A percentile compares a stretch with the other conserved stretches of the same genome.
Conservation (phyloP, 129 eudicot species). For the Chrysanthemum lavandulifolium region DNA sequence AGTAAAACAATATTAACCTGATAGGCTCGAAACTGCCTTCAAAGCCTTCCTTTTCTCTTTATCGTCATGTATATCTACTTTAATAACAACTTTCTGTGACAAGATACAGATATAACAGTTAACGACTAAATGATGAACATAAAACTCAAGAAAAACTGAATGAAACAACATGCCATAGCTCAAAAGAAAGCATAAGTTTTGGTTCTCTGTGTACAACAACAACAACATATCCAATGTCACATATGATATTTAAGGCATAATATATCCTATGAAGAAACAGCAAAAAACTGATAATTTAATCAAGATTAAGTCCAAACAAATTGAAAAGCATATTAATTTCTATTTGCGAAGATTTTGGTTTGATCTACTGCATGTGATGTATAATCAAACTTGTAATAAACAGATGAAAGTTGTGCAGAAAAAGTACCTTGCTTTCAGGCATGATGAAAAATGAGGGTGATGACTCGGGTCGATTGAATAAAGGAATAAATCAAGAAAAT, state of each 20-base stretch:
- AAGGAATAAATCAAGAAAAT: not conserved
- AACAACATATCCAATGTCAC: no score
- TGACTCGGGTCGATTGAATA: not conserved
- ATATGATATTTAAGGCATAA: no score
- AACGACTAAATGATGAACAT: not conserved
- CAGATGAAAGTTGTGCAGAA: not conserved
- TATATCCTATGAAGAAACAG: no score
- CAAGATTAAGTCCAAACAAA: not conserved
- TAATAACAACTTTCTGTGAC: not conserved
- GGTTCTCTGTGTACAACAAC: no score
- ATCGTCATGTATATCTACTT: not conserved
- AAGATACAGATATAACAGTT: not conserved
- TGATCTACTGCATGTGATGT: no score
- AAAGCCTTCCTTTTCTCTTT: not conserved
- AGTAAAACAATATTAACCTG: not conserved
- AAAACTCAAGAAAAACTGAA: not conserved
- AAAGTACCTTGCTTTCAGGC: constrained; percentile 13
- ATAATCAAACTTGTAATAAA: no score
- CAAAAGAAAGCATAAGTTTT: no score
- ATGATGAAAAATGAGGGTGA: not conserved
- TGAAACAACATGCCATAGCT: not conserved
- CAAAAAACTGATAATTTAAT: no score
- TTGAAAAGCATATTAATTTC: no score
- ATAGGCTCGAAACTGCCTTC: constrained; percentile 5
- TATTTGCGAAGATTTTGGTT: no score